Percentiles rank a stretch among this genome's conserved stretches.
phyloP scores from a whole-genome alignment of 768 basidiomycete species.

The Cystobasidium onofrii region DNA sequence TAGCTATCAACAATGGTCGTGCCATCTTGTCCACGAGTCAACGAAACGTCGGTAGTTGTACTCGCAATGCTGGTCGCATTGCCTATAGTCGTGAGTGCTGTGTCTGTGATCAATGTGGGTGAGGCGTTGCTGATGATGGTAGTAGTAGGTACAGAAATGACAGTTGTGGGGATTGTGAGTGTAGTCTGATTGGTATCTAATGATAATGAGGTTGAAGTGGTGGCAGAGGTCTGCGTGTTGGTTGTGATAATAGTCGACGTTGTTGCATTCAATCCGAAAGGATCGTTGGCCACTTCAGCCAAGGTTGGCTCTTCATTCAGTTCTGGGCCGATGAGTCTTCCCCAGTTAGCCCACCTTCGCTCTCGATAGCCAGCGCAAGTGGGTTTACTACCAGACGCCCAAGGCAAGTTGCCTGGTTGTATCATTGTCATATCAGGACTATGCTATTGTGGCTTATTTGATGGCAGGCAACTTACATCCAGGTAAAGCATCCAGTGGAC shows the following conservation, averaged over 20 bases:
- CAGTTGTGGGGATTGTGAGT: background rate
- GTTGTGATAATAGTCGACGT: background rate
- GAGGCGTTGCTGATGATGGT: background rate
- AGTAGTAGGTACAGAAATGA: background rate
- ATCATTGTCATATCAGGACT: too few relatives aligned
- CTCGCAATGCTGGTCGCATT: background rate
- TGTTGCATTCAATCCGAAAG: background rate
- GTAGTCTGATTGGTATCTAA: conserved; percentile 5
- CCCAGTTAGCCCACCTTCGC: conserved; percentile 3
- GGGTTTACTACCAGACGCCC: conserved; percentile 9
- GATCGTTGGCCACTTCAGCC: conserved; percentile 19
- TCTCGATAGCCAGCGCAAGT: conserved; percentile 10
- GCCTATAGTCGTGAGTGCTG: background rate
- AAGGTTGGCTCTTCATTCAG: background rate
- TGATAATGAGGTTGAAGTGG: background rate
- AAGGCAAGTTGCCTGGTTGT: background rate
- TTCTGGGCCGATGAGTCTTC: conserved; percentile 4
- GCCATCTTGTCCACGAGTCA: background rate
- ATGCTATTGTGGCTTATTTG: too few relatives aligned
- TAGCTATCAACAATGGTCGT: background rate
- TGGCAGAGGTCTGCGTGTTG: background rate
- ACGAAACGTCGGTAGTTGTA: background rate
- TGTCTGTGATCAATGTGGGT: background rate
- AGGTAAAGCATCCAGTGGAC: background rate
- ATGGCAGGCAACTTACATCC: conserved; percentile 4